A percentile compares a stretch with the other conserved stretches of the same genome.
phyloP scores from a whole-genome alignment of 306 rosid species.

The Corylus heterophylla region DNA sequence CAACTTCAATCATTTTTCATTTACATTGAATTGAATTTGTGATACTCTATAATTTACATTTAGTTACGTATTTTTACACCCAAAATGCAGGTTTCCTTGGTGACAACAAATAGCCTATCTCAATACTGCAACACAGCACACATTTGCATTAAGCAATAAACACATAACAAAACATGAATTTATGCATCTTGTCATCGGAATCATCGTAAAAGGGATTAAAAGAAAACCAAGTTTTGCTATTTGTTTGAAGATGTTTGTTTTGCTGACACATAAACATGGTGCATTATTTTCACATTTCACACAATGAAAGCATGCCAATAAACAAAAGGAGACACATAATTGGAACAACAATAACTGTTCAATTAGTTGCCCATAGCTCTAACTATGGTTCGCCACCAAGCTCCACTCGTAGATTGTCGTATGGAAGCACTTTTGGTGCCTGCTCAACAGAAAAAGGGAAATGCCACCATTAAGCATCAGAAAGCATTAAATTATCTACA shows the following conservation, averaged over 20 bases:
- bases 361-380: slow-evolving; percentile 14
- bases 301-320: slow-evolving; percentile 30
- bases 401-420: slow-evolving; percentile 87
- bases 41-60: background rate
- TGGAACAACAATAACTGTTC: slow-evolving; percentile 37
- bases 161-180: background rate
- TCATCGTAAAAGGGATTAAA: background rate
- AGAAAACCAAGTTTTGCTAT: slow-evolving; percentile 15
- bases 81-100: background rate
- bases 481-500: slow-evolving; percentile 1
- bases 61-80: background rate
- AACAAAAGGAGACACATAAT: slow-evolving; percentile 32
- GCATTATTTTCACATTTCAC: slow-evolving; percentile 38
- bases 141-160: background rate
- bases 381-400: slow-evolving; percentile 85
- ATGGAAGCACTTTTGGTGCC: slow-evolving; percentile 89
- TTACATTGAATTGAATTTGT: background rate
- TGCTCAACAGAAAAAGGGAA: slow-evolving; percentile 30
- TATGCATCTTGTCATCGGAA: background rate
- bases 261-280: slow-evolving; percentile 17
- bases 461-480: slow-evolving; percentile 18
- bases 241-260: slow-evolving; percentile 29
- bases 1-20: background rate
- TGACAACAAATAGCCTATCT: background rate
- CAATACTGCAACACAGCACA: background rate